Conservation (phyloP, 1,139 yeast species). For the Candida freyschussii region DNA sequence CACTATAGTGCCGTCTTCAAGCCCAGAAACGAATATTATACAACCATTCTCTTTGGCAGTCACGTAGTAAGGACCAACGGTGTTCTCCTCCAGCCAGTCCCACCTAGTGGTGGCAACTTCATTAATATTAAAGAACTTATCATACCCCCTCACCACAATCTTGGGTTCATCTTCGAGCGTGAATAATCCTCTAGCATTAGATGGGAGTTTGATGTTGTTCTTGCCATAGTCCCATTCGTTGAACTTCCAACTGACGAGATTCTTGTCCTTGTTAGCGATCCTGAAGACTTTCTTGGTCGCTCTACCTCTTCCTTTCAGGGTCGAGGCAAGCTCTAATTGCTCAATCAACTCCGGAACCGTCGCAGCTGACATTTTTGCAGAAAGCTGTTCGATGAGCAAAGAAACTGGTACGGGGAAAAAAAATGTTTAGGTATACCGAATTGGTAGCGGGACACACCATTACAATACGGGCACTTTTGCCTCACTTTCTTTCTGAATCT, state of each 20-base stretch:
- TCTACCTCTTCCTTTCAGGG: slow-evolving; percentile 31
- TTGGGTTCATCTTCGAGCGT: slow-evolving; percentile 40
- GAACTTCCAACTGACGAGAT: slow-evolving; percentile 65
- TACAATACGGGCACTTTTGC: no score
- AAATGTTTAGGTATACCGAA: no score
- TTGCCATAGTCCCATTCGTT: slow-evolving; percentile 83
- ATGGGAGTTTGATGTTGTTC: slow-evolving; percentile 52
- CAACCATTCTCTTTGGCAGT: slow-evolving; percentile 94
- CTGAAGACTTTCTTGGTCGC: slow-evolving; percentile 32
- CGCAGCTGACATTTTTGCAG: no score
- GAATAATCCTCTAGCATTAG: slow-evolving; percentile 81
- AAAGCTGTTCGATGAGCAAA: no score
- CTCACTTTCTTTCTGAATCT: no score
- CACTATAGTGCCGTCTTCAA: slow-evolving; percentile 65
- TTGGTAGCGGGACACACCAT: no score
- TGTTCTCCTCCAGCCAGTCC: slow-evolving; percentile 39
- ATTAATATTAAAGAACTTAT: slow-evolving; percentile 82
- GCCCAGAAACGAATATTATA: slow-evolving; percentile 76
- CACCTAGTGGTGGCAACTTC: slow-evolving; percentile 57
- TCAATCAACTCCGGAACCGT: slow-evolving; percentile 26
- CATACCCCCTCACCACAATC: slow-evolving; percentile 83
- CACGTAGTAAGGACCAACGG: slow-evolving; percentile 74
- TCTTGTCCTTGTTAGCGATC: slow-evolving; percentile 23
- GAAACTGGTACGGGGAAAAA: no score
- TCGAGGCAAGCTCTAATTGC: slow-evolving; percentile 27